Evolutionary conservation across 1,139 yeast species (phyloP).

Genomic region (Geotrichum restrictum): DNA sequence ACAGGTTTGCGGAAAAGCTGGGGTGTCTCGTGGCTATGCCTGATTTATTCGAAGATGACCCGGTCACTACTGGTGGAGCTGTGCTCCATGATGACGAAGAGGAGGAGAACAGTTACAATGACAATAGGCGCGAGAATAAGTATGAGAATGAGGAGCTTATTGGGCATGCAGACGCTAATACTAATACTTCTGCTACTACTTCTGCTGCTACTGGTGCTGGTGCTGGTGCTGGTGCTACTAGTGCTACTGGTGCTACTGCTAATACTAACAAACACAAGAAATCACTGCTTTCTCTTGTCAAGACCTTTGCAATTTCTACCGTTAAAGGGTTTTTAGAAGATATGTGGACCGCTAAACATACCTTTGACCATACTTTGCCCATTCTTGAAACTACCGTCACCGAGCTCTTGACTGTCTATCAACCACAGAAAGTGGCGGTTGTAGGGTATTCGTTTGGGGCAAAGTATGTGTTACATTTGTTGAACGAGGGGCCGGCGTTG

Average conservation of each 20-base stretch:
- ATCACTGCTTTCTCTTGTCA: slow-evolving; percentile 30
- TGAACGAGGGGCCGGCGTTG: slow-evolving; percentile 25
- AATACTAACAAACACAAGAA: neutral
- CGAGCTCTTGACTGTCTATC: slow-evolving; percentile 36
- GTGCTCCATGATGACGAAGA: slow-evolving; percentile 25
- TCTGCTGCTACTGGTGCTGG: neutral
- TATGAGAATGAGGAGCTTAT: no score
- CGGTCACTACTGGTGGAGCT: slow-evolving; percentile 34
- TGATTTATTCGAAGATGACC: slow-evolving; percentile 37
- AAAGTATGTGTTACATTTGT: slow-evolving; percentile 35
- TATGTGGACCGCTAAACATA: slow-evolving; percentile 43
- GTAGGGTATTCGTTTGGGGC: slow-evolving; percentile 44
- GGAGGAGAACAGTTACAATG: slow-evolving; percentile 13
- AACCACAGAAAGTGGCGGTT: slow-evolving; percentile 36
- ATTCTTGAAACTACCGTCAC: slow-evolving; percentile 33
- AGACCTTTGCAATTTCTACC: slow-evolving; percentile 35
- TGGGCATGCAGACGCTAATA: no score
- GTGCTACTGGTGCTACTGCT: neutral
- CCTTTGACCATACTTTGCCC: slow-evolving; percentile 35
- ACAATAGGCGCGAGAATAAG: neutral
- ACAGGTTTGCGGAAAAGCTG: slow-evolving; percentile 30
- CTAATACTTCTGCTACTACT: neutral
- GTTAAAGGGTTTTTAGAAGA: slow-evolving; percentile 40
- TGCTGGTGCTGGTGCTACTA: neutral
- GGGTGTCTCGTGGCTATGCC: slow-evolving; percentile 36